A percentile compares a stretch with the other conserved stretches of the same genome.
Conservation (phyloP, 176 grass and related monocot species). For the Aegilops tauschii region DNA sequence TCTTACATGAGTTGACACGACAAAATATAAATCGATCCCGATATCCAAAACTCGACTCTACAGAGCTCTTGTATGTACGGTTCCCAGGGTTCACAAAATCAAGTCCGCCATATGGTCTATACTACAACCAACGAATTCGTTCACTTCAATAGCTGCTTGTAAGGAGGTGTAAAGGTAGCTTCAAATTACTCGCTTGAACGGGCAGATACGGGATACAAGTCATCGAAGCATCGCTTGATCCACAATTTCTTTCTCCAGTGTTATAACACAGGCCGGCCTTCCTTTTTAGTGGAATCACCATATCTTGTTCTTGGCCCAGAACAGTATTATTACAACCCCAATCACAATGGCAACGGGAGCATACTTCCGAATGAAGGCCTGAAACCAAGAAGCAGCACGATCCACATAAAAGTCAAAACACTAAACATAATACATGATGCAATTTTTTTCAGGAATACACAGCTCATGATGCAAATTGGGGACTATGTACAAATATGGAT, state of each 20-base stretch:
- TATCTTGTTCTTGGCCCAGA: slow-evolving; percentile 87
- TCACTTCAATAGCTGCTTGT: slow-evolving; percentile 28
- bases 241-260: slow-evolving; percentile 20
- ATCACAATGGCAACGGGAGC: slow-evolving; percentile 86
- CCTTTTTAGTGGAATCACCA: slow-evolving; percentile 51
- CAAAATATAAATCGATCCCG: slow-evolving; percentile 8
- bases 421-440: neutral
- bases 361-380: slow-evolving; percentile 90
- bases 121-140: slow-evolving; percentile 40
- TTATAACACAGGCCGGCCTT: neutral
- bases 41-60: slow-evolving; percentile 25
- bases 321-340: slow-evolving; percentile 79
- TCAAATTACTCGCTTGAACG: slow-evolving; percentile 43
- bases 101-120: slow-evolving; percentile 16
- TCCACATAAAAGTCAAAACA: neutral
- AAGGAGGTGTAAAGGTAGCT: slow-evolving; percentile 18
- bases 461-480: neutral
- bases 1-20: neutral
- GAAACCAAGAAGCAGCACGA: neutral
- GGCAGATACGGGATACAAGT: slow-evolving; percentile 55
- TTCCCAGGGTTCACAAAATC: slow-evolving; percentile 19
- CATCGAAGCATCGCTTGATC: slow-evolving; percentile 38
- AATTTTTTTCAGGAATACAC: neutral
- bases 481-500: neutral
- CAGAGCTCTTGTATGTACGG: slow-evolving; percentile 41